Evolutionary conservation across 169 alveolate species (phyloP).

Genomic region (Eimeria falciformis): DNA sequence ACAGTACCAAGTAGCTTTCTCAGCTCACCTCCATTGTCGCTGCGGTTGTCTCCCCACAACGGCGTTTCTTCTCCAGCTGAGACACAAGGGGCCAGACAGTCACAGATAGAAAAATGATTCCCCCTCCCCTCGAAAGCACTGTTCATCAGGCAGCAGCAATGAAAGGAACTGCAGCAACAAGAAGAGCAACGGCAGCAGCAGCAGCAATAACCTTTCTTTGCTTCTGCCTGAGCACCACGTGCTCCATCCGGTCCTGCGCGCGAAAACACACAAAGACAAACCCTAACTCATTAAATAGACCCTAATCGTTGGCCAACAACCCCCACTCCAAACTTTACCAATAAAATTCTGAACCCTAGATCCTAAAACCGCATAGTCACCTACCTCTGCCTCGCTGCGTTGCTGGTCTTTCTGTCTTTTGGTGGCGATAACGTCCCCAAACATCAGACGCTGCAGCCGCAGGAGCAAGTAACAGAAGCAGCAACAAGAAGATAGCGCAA

Average conservation of each 20-base stretch:
- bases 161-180: not conserved
- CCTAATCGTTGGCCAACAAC: not conserved
- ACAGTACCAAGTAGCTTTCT: not conserved
- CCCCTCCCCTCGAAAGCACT: not conserved
- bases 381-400: conserved; percentile 37
- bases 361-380: not conserved
- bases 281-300: not conserved
- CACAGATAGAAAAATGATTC: not conserved
- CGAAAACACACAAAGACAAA: not conserved
- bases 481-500: not conserved
- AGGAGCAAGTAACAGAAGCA: not conserved
- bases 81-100: not conserved
- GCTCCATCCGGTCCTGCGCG: conserved; percentile 56
- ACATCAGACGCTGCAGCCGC: conserved; percentile 57
- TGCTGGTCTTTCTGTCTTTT: conserved; percentile 46
- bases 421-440: conserved; percentile 8
- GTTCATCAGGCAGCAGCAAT: not conserved
- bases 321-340: not conserved
- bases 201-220: conserved; percentile 37
- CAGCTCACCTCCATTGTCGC: conserved; percentile 38
- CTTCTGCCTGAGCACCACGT: conserved; percentile 52
- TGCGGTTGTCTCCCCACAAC: conserved; percentile 44
- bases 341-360: not conserved
- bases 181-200: not conserved
- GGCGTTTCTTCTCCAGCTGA: conserved; percentile 54